Evolutionary conservation across 768 basidiomycete genomes (phyloP).

Genomic region (Pisolithus tinctorius): DNA sequence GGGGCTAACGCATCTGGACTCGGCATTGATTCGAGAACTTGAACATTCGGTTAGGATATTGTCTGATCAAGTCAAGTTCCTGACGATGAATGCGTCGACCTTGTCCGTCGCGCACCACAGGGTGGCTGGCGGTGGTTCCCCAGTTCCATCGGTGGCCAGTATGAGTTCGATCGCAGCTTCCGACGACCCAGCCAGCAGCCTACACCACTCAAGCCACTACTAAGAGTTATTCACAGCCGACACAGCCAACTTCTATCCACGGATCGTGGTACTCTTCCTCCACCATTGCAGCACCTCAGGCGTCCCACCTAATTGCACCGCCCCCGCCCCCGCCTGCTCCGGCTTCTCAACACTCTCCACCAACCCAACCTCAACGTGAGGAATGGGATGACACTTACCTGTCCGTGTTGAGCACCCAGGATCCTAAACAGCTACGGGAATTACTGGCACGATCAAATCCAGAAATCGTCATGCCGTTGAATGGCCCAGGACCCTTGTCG

Average conservation of each 20-base stretch:
- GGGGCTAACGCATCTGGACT: slow-evolving; percentile 35
- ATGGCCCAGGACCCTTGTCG: slow-evolving; percentile 61
- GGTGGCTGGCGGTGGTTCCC: slow-evolving; percentile 26
- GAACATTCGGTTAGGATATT: slow-evolving; percentile 71
- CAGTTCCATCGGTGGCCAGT: slow-evolving; percentile 15
- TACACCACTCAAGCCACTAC: slow-evolving; percentile 28
- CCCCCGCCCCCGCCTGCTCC: slow-evolving; percentile 41
- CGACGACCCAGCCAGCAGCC: slow-evolving; percentile 29
- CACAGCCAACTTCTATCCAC: slow-evolving; percentile 25
- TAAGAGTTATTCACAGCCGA: slow-evolving; percentile 23
- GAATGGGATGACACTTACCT: slow-evolving; percentile 86
- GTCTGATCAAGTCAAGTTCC: slow-evolving; percentile 77
- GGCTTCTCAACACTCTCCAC: slow-evolving; percentile 43
- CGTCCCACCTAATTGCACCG: slow-evolving; percentile 73
- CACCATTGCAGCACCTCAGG: slow-evolving; percentile 71
- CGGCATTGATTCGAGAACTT: slow-evolving; percentile 74
- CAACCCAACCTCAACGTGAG: slow-evolving; percentile 51
- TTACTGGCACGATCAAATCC: slow-evolving; percentile 69
- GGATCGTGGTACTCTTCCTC: slow-evolving; percentile 52
- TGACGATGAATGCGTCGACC: slow-evolving; percentile 48
- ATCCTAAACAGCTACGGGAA: slow-evolving; percentile 66
- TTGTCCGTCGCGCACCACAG: slow-evolving; percentile 30
- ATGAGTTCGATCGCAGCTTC: slow-evolving; percentile 34
- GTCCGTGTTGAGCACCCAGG: slow-evolving; percentile 69
- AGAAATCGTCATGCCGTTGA: slow-evolving; percentile 74